Conservation (phyloP, 2,329 filamentous ascomycete genomes). For the Pezicula carpinea region DNA sequence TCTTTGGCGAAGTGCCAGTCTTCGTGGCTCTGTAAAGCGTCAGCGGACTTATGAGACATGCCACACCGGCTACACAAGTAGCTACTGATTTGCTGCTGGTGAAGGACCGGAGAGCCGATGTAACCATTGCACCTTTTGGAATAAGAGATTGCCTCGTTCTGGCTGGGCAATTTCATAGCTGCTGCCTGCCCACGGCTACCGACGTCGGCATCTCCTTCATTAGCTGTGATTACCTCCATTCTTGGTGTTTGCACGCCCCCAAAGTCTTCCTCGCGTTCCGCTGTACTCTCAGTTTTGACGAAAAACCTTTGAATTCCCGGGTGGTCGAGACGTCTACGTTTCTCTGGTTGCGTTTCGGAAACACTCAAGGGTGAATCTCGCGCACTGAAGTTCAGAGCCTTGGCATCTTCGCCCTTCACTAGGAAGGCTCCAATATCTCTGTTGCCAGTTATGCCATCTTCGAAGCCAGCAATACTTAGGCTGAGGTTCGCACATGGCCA, state of each 20-base stretch:
- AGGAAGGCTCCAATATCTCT: constrained; percentile 83
- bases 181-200: constrained; percentile 8
- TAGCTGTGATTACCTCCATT: constrained; percentile 10
- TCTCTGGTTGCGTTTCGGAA: constrained; percentile 21
- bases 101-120: constrained; percentile 21
- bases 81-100: constrained; percentile 32
- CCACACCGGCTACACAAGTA: constrained; percentile 62
- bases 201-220: constrained; percentile 8
- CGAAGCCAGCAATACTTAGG: constrained; percentile 84
- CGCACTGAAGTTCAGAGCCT: constrained; percentile 38
- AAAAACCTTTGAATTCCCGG: constrained; percentile 27
- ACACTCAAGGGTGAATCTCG: constrained; percentile 9
- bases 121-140: constrained; percentile 13
- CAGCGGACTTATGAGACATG: constrained; percentile 49
- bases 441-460: constrained; percentile 80
- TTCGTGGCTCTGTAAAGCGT: constrained; percentile 68
- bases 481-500: constrained; percentile 94
- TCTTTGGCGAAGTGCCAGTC: constrained; percentile 96
- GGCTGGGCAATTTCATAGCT: constrained; percentile 6
- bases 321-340: constrained; percentile 25
- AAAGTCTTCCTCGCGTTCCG: constrained; percentile 26
- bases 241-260: constrained; percentile 16
- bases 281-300: constrained; percentile 19
- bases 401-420: constrained; percentile 67
- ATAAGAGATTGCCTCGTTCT: constrained; percentile 27